phyloP scores from a whole-genome alignment of 2,329 filamentous ascomycete genomes.

The Fusarium liriodendri region DNA sequence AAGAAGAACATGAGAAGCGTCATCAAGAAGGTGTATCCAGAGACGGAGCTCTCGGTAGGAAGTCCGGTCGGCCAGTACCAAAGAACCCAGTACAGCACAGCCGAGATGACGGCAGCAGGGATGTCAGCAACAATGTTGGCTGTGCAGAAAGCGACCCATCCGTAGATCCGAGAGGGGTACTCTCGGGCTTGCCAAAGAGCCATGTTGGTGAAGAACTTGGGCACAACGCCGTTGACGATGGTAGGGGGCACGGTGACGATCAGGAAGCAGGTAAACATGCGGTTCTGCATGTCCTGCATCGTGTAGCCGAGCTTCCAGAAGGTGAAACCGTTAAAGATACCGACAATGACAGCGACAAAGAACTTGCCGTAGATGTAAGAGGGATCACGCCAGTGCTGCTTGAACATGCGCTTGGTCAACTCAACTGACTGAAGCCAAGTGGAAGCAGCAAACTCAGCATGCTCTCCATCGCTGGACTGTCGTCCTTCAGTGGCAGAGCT shows the following conservation, averaged over 20 bases:
- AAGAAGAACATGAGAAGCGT: conserved; percentile 82
- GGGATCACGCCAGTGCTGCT: conserved; percentile 80
- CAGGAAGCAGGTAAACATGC: conserved; percentile 79
- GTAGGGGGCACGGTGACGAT: conserved; percentile 73
- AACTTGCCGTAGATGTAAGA: conserved; percentile 83
- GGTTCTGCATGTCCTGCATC: conserved; percentile 77
- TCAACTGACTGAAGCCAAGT: conserved; percentile 70
- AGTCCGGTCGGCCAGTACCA: conserved; percentile 84
- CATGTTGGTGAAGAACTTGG: conserved; percentile 82
- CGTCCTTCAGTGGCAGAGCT: conserved; percentile 31
- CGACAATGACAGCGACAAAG: conserved; percentile 76
- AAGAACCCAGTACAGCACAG: conserved; percentile 75
- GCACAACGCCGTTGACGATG: conserved; percentile 77
- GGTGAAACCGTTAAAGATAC: conserved; percentile 84
- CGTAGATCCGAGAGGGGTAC: conserved; percentile 79
- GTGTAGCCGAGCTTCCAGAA: conserved; percentile 77
- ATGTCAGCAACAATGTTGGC: conserved; percentile 80
- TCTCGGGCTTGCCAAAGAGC: conserved; percentile 80
- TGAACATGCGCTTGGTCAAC: conserved; percentile 77
- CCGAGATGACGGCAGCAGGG: conserved; percentile 73
- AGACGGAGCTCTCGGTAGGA: conserved; percentile 70
- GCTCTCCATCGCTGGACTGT: background rate
- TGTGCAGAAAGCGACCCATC: conserved; percentile 80
- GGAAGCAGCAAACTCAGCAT: conserved; percentile 74
- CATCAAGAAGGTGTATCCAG: conserved; percentile 85